phyloP scores from a whole-genome alignment of 1,284 basidiomycete genomes.

The Agroathelia rolfsii region DNA sequence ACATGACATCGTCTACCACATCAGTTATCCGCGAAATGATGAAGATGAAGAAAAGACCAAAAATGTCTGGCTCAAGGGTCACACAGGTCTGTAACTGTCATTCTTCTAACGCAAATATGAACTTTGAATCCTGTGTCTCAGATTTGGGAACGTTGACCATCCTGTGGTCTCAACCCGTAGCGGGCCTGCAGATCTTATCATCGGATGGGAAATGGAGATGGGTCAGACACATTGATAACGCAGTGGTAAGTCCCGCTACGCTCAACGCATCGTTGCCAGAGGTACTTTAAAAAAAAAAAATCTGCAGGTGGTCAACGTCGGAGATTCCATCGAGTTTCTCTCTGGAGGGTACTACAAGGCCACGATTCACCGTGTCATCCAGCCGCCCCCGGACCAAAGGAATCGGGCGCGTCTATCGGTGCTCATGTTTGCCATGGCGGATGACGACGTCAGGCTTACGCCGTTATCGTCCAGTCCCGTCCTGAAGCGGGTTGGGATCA shows the following conservation, averaged over 20 bases:
- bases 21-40: conserved; percentile 33
- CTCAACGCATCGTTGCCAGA: too few relatives aligned
- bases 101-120: background rate
- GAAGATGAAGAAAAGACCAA: conserved; percentile 47
- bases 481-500: conserved; percentile 16
- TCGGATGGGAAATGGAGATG: conserved; percentile 46
- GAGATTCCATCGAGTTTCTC: conserved; percentile 32
- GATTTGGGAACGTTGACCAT: conserved; percentile 52
- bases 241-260: conserved; percentile 22
- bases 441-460: conserved; percentile 21
- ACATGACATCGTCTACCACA: conserved; percentile 1
- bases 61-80: conserved; percentile 52
- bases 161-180: conserved; percentile 51
- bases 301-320: conserved; percentile 31
- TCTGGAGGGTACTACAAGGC: conserved; percentile 35
- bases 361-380: conserved; percentile 30
- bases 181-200: conserved; percentile 46
- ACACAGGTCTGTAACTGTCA: conserved; percentile 35
- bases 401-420: conserved; percentile 30
- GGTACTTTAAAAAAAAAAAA: too few relatives aligned
- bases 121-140: conserved; percentile 15
- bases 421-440: conserved; percentile 30
- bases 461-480: conserved; percentile 21
- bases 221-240: conserved; percentile 33
- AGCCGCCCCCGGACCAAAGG: conserved; percentile 33